These are phyloP conservation scores for Esteya vermicola DNA, from an alignment of 2,329 filamentous ascomycete genomes.

Conservation along the genomic window DNA sequence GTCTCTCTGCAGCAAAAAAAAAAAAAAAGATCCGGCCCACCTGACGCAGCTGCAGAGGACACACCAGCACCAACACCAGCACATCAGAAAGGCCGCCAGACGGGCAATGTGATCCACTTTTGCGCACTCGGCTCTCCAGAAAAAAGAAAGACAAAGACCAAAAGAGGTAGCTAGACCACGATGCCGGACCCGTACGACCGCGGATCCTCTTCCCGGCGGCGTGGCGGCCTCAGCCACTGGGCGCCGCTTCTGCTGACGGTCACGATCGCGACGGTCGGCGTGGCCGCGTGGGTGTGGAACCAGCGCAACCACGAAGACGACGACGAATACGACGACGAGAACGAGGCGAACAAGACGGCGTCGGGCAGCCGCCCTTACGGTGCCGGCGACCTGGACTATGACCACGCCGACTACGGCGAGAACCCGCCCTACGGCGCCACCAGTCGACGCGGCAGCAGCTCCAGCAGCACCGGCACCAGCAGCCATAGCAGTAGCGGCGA, in stretches of 20 bases:
- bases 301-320: conserved; percentile 64
- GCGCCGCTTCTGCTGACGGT: conserved; percentile 77
- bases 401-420: conserved; percentile 31
- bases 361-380: conserved; percentile 4
- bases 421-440: conserved; percentile 32
- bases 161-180: too few species aligned
- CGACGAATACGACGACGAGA: conserved; percentile 41
- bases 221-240: conserved; percentile 67
- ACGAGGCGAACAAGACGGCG: conserved; percentile 16
- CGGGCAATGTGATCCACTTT: neutral
- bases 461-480: neutral
- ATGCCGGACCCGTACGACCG: conserved; percentile 47
- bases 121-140: too few species aligned
- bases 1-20: too few species aligned
- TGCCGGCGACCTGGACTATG: conserved; percentile 26
- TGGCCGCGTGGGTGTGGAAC: conserved; percentile 89
- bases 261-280: conserved; percentile 70
- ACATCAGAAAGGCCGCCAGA: too few species aligned
- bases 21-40: too few species aligned
- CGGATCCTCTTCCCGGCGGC: conserved; percentile 43
- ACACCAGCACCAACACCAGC: too few species aligned
- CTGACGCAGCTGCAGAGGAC: too few species aligned
- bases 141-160: too few species aligned
- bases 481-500: too few species aligned
- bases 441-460: conserved; percentile 17